phyloP scores from a whole-genome alignment of 805 yeast genomes.

The Wickerhamiella sergipiensis region DNA sequence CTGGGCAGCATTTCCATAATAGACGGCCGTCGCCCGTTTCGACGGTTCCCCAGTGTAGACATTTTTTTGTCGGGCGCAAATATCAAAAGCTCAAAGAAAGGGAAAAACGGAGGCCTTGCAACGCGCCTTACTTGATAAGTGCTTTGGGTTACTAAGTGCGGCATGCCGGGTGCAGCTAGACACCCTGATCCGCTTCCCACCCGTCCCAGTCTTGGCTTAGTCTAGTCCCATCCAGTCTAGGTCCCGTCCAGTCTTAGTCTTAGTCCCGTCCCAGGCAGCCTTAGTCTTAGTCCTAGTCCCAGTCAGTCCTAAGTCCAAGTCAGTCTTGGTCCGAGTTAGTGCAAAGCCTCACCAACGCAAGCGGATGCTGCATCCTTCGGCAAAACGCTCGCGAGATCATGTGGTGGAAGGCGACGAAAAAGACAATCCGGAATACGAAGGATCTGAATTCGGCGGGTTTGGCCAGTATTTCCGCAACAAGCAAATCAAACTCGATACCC shows the following conservation, averaged over 20 bases:
- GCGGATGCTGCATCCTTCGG: constrained; percentile 9
- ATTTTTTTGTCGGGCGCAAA: neutral
- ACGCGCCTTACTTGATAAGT: neutral
- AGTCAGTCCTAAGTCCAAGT: no score
- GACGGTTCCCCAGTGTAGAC: neutral
- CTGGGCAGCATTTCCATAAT: constrained; percentile 15
- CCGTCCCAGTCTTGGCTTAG: neutral
- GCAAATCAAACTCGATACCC: constrained; percentile 43
- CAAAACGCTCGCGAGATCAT: constrained; percentile 11
- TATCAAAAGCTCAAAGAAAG: neutral
- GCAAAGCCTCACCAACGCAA: no score
- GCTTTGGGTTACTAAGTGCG: neutral
- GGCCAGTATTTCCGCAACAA: constrained; percentile 52
- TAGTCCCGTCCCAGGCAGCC: no score
- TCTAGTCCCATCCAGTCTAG: no score
- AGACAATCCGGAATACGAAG: constrained; percentile 1
- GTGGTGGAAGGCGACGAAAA: constrained; percentile 7
- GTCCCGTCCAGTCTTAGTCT: no score
- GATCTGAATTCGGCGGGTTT: constrained; percentile 45
- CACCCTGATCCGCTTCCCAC: neutral
- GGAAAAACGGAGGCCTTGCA: neutral
- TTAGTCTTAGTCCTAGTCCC: no score
- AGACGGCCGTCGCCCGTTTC: neutral
- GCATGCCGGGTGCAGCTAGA: neutral
- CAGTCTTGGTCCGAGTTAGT: no score